Evolutionary conservation across 176 grass and related monocot species (phyloP).

Genomic region (Aegilops umbellulata): DNA sequence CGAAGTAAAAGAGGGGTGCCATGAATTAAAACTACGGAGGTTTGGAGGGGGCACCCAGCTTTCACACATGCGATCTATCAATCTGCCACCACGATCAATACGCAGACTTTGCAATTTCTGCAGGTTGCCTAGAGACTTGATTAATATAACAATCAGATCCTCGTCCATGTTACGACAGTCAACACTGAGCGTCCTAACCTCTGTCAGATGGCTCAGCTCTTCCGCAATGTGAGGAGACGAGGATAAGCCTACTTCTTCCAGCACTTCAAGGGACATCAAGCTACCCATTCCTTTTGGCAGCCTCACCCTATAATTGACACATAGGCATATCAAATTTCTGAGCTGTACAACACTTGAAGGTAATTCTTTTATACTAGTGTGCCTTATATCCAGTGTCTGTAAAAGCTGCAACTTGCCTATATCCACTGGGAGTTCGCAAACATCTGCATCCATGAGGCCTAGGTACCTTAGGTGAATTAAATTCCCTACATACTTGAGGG

Average conservation of each 20-base stretch:
- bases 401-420: background rate
- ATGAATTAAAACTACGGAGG: background rate
- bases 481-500: background rate
- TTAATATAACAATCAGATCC: background rate
- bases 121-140: background rate
- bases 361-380: background rate
- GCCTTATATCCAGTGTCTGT: background rate
- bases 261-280: background rate
- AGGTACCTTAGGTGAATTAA: background rate
- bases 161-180: background rate
- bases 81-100: background rate
- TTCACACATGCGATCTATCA: background rate
- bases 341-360: background rate
- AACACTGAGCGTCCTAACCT: fast-evolving
- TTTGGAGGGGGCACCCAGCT: background rate
- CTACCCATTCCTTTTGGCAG: background rate
- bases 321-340: background rate
- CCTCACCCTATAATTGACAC: fast-evolving
- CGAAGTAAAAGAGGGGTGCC: fast-evolving
- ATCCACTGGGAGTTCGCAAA: background rate
- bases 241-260: fast-evolving
- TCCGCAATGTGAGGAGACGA: background rate
- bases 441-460: background rate
- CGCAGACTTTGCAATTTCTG: background rate
- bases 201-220: background rate